Base-by-base conservation (phyloP, 2,329 filamentous ascomycete species). In the Fusarium lyarnte region DNA sequence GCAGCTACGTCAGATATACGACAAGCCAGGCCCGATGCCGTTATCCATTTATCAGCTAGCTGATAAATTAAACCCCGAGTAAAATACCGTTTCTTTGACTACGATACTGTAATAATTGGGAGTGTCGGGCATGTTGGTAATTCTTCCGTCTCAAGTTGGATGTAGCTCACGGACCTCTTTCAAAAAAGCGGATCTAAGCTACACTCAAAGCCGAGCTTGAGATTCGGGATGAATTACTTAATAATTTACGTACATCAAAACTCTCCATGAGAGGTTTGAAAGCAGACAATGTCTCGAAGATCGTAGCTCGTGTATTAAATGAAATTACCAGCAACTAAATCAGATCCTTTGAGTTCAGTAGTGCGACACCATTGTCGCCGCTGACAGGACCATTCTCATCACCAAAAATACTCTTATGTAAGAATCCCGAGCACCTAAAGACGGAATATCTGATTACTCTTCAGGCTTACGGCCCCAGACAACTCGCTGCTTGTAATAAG, bases 381-480 rank as follows among this genome's bases (percentile, higher is more conserved):
- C 33, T 27, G 23, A 39, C 23, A 25, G 19, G 23, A n/a, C 23
- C 33, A 2, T 10, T 29, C 23, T n/a, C 10, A 52, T 2, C 23
- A 17, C 13, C 13, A 27, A 10, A 39, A 12, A 17, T n/a, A 11
- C 49, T 17, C 33, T 53, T n/a, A 29, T 53, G 33, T 39, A 53
- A 53, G 8, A n/a, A 39, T 2, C 14, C 49, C 49, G 33, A 39
- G 9, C 2, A 8, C 17, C 19, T 8, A 0, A 2, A 8, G 0
- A 52, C 23, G 6, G 2, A 21, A 27, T 29, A 29, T 13, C 33
- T 2, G 19, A 39, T 52, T 23, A 58, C 25, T 58, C 33, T 21
- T 52, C 45, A 3, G 63, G 63, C 4, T 66, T 66, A 2, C 63
- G 43, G 1, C 63, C 63, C 63, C 63, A 66, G 9, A 66, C 45